Conservation (phyloP, 1,284 basidiomycete species). For the Apiotrichum montevideense region DNA sequence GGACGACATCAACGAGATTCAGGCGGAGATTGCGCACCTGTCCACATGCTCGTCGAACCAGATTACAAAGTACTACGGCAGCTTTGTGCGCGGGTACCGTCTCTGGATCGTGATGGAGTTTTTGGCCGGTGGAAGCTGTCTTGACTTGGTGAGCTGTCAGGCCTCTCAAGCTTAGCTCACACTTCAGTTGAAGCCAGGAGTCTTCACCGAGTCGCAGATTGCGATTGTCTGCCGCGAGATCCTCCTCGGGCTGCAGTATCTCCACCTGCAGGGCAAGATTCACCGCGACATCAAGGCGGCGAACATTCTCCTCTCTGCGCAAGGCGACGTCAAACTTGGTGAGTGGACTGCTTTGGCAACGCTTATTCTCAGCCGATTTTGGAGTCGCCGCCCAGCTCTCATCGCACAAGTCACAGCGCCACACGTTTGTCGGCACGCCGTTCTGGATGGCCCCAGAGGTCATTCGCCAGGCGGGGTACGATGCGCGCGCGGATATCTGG, state of each 20-base stretch:
- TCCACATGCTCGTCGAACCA: conserved; percentile 94
- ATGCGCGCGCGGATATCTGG: conserved; percentile 95
- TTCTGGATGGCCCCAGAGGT: conserved; percentile 99
- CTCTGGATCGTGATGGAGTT: conserved; percentile 99
- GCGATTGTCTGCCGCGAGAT: conserved; percentile 91
- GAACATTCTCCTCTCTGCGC: conserved; percentile 83
- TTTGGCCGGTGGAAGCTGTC: conserved; percentile 94
- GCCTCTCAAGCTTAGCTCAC: background rate
- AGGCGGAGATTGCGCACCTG: conserved; percentile 92
- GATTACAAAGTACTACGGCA: conserved; percentile 93
- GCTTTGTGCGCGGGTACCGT: conserved; percentile 93
- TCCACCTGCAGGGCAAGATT: conserved; percentile 89
- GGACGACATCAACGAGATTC: conserved; percentile 94
- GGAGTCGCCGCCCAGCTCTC: conserved; percentile 90
- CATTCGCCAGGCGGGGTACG: conserved; percentile 94
- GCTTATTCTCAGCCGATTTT: conserved; percentile 64
- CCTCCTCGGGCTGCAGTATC: conserved; percentile 86
- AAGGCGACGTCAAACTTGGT: conserved; percentile 84
- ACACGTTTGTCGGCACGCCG: conserved; percentile 91
- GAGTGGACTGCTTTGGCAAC: conserved; percentile 33
- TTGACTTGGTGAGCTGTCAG: conserved; percentile 60
- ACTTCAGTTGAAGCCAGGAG: conserved; percentile 69
- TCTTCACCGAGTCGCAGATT: conserved; percentile 86
- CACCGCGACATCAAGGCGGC: conserved; percentile 99
- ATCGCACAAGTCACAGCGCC: conserved; percentile 81